Conservation (phyloP, 2,329 filamentous ascomycete species). For the Diaporthe humulicola region DNA sequence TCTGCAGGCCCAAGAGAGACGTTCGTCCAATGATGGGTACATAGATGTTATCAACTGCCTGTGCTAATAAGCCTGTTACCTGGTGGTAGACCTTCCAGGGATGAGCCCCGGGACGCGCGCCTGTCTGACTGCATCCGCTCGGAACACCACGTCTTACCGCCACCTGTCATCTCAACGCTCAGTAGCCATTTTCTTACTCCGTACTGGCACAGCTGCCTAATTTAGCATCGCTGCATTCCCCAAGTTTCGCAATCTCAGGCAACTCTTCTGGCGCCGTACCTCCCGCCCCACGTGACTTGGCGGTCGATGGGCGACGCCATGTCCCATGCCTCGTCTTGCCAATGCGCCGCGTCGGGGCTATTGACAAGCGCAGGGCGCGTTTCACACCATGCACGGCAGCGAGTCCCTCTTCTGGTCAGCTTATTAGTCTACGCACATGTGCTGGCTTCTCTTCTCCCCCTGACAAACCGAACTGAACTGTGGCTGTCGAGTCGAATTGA, state of each 20-base stretch:
- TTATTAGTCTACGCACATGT: not conserved
- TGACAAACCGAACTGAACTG: not conserved
- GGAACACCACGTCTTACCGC: constrained; percentile 23
- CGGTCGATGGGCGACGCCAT: constrained; percentile 33
- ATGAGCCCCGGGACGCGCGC: not conserved
- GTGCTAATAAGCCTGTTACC: not conserved
- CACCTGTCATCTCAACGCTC: constrained; percentile 25
- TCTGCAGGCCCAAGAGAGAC: not conserved
- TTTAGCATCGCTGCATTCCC: not conserved
- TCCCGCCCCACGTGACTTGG: constrained; percentile 38
- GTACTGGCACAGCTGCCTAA: constrained; percentile 9
- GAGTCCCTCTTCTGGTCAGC: not conserved
- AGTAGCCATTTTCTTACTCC: not conserved
- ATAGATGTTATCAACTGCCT: not conserved
- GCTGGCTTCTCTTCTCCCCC: not conserved
- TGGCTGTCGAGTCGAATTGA: not conserved
- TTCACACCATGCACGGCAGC: not conserved
- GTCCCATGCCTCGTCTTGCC: not conserved
- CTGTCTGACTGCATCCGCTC: constrained; percentile 7
- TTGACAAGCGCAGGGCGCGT: constrained; percentile 38
- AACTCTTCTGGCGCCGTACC: not conserved
- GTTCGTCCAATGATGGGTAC: constrained; percentile 1
- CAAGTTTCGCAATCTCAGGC: not conserved
- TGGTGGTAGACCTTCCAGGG: not conserved
- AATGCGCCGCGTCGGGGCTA: not conserved